Percentiles rank a stretch among this genome's conserved stretches.
These are phyloP conservation scores for Calonectria hongkongensis DNA, from an alignment of 2,329 filamentous ascomycete species.

Conservation along the genomic window DNA sequence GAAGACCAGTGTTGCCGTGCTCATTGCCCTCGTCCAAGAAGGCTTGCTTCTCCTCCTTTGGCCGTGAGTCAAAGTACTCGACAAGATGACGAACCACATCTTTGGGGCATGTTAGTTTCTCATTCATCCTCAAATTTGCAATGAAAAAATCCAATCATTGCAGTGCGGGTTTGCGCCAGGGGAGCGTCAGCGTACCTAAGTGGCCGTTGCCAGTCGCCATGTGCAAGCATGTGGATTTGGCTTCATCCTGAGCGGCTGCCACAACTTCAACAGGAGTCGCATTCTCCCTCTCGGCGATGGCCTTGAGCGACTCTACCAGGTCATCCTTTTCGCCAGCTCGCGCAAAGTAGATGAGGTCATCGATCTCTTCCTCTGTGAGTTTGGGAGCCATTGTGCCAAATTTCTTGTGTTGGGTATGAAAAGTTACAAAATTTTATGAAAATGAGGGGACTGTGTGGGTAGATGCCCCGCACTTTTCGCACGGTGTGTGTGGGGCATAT, in stretches of 20 bases:
- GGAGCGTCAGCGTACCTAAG: constrained; percentile 72
- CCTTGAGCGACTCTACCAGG: constrained; percentile 75
- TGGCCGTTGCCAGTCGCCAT: constrained; percentile 96
- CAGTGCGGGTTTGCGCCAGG: accelerated
- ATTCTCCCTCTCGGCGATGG: constrained; percentile 77
- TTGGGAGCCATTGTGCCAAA: constrained; percentile 66
- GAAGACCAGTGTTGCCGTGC: constrained; percentile 91
- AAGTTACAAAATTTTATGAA: constrained; percentile 57
- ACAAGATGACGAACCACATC: constrained; percentile 68
- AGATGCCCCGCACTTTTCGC: constrained; percentile 60
- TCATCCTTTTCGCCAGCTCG: constrained; percentile 85
- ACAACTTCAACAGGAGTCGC: constrained; percentile 79
- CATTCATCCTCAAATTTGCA: background rate
- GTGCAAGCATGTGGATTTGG: constrained; percentile 89
- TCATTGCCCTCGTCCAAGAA: constrained; percentile 83
- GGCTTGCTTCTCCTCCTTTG: constrained; percentile 65
- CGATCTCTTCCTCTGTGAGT: constrained; percentile 86
- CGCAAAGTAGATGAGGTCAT: constrained; percentile 92
- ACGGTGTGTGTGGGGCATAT: constrained; percentile 53
- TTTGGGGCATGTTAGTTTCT: constrained; percentile 50
- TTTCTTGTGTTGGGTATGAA: constrained; percentile 41
- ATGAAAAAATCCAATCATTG: background rate
- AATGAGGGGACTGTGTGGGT: constrained; percentile 63
- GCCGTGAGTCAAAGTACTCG: constrained; percentile 63
- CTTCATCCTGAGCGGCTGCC: constrained; percentile 81